These are phyloP conservation scores for Hypoxylon sp. DNA, from an alignment of 2,329 filamentous ascomycete genomes.

Conservation along the genomic window DNA sequence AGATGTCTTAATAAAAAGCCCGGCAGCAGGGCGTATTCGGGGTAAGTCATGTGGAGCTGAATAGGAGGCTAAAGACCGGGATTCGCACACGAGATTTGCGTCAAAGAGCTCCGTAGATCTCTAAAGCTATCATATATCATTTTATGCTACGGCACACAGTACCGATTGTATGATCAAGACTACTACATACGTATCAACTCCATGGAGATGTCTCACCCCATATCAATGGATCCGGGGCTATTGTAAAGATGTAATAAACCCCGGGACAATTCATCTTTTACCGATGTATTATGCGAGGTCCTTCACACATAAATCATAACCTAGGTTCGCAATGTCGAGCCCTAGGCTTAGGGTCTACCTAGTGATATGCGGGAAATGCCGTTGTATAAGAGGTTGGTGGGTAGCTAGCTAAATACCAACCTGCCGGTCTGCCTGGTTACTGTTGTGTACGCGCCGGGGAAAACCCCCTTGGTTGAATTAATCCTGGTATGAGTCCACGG, in stretches of 20 bases:
- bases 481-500: no score
- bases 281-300: no score
- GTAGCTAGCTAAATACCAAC: no score
- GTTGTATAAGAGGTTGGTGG: no score
- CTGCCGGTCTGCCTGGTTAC: no score
- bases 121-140: background rate
- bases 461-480: no score
- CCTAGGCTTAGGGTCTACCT: no score
- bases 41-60: conserved; percentile 2
- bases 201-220: conserved; percentile 3
- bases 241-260: background rate
- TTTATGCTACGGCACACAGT: background rate
- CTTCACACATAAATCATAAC: no score
- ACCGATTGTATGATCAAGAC: background rate
- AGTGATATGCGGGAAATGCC: no score
- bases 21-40: background rate
- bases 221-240: background rate
- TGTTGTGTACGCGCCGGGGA: background rate
- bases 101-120: conserved; percentile 7
- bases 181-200: background rate
- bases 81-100: background rate
- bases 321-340: no score
- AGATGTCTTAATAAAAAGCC: conserved; percentile 2
- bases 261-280: background rate
- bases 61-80: conserved; percentile 3